Evolutionary conservation across 2,329 filamentous ascomycete species (phyloP).

Genomic region (Lachnellula subtilissima): DNA sequence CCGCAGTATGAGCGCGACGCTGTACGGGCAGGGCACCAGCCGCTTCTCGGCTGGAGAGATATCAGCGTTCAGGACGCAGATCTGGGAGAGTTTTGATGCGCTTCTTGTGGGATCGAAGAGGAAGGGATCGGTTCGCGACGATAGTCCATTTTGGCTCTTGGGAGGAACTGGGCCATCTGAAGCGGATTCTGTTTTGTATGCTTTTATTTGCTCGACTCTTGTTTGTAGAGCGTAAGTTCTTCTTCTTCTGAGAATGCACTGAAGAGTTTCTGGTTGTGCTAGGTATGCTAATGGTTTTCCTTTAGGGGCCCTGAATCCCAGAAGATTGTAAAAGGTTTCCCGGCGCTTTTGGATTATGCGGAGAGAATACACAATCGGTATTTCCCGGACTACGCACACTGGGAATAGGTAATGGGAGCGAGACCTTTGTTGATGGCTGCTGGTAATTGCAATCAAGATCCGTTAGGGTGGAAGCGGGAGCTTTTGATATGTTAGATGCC

Average conservation of each 20-base stretch:
- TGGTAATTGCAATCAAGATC: not conserved
- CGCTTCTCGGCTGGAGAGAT: conserved; percentile 49
- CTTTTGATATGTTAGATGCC: not conserved
- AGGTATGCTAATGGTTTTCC: not conserved
- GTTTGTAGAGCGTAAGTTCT: conserved; percentile 48
- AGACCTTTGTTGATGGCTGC: not conserved
- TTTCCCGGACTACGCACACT: conserved; percentile 53
- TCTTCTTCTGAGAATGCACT: not conserved
- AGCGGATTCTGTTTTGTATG: conserved; percentile 53
- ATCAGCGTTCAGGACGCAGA: conserved; percentile 39
- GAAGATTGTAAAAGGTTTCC: conserved; percentile 41
- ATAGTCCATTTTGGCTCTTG: conserved; percentile 52
- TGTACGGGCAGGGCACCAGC: conserved; percentile 53
- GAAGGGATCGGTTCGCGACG: conserved; percentile 19
- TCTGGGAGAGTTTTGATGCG: conserved; percentile 49
- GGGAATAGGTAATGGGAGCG: conserved; percentile 15
- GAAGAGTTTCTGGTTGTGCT: not conserved
- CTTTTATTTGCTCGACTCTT: conserved; percentile 50
- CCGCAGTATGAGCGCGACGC: conserved; percentile 37
- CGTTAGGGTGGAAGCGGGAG: not conserved
- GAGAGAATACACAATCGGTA: conserved; percentile 49
- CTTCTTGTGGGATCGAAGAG: conserved; percentile 37
- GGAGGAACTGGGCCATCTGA: conserved; percentile 51
- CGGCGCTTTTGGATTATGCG: conserved; percentile 51
- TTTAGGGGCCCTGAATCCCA: conserved; percentile 43